phyloP scores from a whole-genome alignment of 192 early-diverging fungal genomes.

The Gaertneriomyces semiglobifer region DNA sequence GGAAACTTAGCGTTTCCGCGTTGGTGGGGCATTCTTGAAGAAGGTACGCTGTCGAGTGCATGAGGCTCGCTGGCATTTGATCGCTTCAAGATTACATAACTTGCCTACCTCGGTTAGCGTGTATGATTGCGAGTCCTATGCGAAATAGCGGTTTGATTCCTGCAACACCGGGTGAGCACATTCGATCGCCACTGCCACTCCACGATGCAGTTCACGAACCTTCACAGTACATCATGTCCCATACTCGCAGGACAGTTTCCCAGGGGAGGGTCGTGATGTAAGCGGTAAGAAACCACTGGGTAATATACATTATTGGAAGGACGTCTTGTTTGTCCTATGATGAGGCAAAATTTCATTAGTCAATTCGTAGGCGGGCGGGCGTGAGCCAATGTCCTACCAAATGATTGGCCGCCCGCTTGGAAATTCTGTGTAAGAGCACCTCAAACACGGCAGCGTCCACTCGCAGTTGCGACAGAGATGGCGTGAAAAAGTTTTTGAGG shows the following conservation, averaged over 20 bases:
- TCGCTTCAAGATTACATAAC: background rate
- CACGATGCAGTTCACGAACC: slow-evolving; percentile 33
- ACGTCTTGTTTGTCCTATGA: slow-evolving; percentile 66
- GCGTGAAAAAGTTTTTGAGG: slow-evolving; percentile 76
- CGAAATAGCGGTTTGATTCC: slow-evolving; percentile 82
- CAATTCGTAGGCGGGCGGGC: no score
- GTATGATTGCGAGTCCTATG: slow-evolving; percentile 72
- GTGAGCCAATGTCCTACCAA: slow-evolving; percentile 42
- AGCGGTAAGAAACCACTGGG: slow-evolving; percentile 91
- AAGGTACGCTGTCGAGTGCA: slow-evolving; percentile 32
- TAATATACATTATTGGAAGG: slow-evolving; percentile 82
- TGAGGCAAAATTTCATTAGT: no score
- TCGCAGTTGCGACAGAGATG: slow-evolving; percentile 67
- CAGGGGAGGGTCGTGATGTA: slow-evolving; percentile 87
- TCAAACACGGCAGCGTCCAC: slow-evolving; percentile 84
- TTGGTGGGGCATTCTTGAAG: slow-evolving; percentile 72
- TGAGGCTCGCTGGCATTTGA: no score
- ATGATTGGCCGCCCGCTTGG: slow-evolving; percentile 64
- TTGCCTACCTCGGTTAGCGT: slow-evolving; percentile 43
- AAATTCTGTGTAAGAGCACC: slow-evolving; percentile 63
- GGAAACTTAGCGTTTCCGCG: slow-evolving; percentile 68
- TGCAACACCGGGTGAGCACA: slow-evolving; percentile 12
- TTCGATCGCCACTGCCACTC: background rate
- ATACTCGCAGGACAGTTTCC: slow-evolving; percentile 80
- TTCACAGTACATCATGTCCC: slow-evolving; percentile 89